Evolutionary conservation across 164 flowering plant species (phyloP), one percentile per base, ranked within the genome.

Genomic region (Dillenia turbinata): DNA sequence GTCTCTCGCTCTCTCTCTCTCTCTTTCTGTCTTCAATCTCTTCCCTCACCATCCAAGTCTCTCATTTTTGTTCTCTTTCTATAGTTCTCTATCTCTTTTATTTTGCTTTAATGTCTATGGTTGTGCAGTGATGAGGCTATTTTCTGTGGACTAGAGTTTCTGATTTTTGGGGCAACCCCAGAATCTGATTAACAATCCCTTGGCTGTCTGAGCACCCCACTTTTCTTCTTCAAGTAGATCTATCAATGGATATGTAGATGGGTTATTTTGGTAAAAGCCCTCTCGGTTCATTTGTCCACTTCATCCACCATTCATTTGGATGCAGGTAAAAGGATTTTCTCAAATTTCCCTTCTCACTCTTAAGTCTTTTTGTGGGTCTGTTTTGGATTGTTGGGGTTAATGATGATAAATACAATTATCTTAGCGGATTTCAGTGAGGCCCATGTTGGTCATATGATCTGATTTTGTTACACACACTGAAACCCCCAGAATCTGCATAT

Each of bases 381-480:
- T 33, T 33, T 33, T 46, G 49, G 7, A 5, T 43, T 53, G 52
- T 57, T 44, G 7, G 40, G 78, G 85, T 81, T 76, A 65, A 73
- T 84, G 85, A 84, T 79, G 88, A 81, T 59, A 81, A 66, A 12
- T 56, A 12, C 7, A 65, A 60, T 67, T 69, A 81, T 79, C 88
- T 81, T 84, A 84, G 88, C 88, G 88, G 85, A 83, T 84, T 84
- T 84, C 85, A 77, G 83, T 81, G 88, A 81, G 88, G 65, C 73
- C 61, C 9, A 63, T 33, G 40, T n/a, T 22, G 0, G 64, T 81
- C 85, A 54, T 4, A 78, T 79, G 88, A 84, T 84, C 85, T 79
- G 82, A 79, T 33, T 19, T 69, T 84, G 88, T 84, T 84, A 84
- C 88, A 84, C 88, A 84, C 88, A 79, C 88, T 81, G 88, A 83